Conservation (phyloP, 371 early-diverging fungal species). For the Vittaforma corneae region DNA sequence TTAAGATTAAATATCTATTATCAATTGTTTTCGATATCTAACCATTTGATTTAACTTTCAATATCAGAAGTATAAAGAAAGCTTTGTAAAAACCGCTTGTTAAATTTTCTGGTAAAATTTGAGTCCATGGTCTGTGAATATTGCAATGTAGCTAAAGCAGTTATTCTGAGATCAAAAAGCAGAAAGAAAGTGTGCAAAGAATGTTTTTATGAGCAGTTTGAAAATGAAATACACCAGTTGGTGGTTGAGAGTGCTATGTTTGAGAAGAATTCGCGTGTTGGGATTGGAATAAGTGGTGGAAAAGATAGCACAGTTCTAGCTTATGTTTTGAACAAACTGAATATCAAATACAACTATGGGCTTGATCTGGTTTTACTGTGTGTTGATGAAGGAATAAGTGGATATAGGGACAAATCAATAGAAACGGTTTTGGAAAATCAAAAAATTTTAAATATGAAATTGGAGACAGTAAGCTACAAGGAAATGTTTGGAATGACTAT, state of each 20-base stretch:
- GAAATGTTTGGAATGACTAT: conserved; percentile 89
- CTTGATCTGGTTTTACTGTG: conserved; percentile 78
- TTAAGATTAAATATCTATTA: too few relatives aligned
- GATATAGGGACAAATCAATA: conserved; percentile 93
- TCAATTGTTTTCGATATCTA: too few relatives aligned
- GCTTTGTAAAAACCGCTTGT: too few relatives aligned
- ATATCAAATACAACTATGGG: conserved; percentile 81
- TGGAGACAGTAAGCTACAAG: conserved; percentile 81
- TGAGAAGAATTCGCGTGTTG: conserved; percentile 73
- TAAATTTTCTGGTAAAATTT: too few relatives aligned
- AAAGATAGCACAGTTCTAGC: conserved; percentile 97
- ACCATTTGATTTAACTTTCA: too few relatives aligned
- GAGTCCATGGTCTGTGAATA: conserved; percentile 56
- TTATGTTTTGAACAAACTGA: conserved; percentile 79
- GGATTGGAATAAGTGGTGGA: conserved; percentile 92
- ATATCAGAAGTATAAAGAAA: too few relatives aligned
- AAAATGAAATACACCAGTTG: conserved; percentile 85
- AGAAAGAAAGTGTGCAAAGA: conserved; percentile 74
- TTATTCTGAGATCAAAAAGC: conserved; percentile 80
- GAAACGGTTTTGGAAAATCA: conserved; percentile 90
- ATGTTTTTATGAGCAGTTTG: conserved; percentile 86
- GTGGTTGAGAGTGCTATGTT: conserved; percentile 73
- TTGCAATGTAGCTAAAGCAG: conserved; percentile 62
- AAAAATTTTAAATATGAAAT: conserved; percentile 75
- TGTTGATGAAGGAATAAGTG: conserved; percentile 97